Conservation (phyloP, 139 green algal species). For the Yamagishiella unicocca region DNA sequence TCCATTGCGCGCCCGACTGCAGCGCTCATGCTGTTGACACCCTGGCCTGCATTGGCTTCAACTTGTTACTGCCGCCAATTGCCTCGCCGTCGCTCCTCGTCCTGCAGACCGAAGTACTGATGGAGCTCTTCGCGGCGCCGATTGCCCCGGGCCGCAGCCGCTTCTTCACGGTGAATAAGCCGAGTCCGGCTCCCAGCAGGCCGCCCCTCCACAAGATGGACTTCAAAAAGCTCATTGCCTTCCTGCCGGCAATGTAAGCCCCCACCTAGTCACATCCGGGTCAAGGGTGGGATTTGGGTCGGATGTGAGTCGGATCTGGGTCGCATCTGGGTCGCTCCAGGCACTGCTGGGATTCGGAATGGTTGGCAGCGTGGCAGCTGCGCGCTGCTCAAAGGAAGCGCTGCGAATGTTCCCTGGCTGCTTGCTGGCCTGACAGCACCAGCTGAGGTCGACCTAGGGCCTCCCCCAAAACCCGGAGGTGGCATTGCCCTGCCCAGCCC, state of each 20-base stretch:
- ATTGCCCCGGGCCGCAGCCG: constrained; percentile 13
- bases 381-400: neutral
- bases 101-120: neutral
- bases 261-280: neutral
- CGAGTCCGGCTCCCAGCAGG: too few species aligned
- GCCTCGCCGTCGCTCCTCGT: too few species aligned
- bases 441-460: neutral
- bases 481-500: neutral
- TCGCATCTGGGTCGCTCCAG: neutral
- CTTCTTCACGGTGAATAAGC: neutral
- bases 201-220: neutral
- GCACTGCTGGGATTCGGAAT: neutral
- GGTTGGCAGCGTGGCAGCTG: neutral
- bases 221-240: neutral
- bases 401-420: neutral
- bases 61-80: too few species aligned
- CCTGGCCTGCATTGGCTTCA: too few species aligned
- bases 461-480: neutral
- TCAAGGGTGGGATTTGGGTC: neutral
- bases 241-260: neutral
- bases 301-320: neutral
- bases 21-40: too few species aligned
- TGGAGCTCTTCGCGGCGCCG: neutral
- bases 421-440: too few species aligned
- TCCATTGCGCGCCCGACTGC: too few species aligned